Evolutionary conservation across 805 yeast species (phyloP), one percentile per base, ranked within the genome.

Genomic region (Lipomyces sp.): DNA sequence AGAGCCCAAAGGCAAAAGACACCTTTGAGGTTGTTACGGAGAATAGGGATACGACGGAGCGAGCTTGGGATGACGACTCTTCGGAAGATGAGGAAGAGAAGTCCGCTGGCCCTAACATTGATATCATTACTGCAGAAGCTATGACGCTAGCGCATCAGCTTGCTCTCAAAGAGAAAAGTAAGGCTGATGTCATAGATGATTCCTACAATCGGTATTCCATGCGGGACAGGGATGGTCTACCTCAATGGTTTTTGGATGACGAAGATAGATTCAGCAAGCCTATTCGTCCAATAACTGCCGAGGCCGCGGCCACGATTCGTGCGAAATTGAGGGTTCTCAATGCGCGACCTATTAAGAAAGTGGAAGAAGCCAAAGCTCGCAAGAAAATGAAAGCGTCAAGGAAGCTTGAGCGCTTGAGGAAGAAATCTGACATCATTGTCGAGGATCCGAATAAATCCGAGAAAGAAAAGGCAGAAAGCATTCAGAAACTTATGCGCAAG

Each of bases 271-370:
- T 91, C 71, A 83, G 89, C 45, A 88, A 88, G 74, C 58, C 87
- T 50, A 79, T 79, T 60, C 84, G 86, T 67, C 98, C 98, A 6
- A 86, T 93, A 55, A 93, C 98, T 6, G 95, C 95, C 70, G 98
- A 93, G 70, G 95, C 95, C 4, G 84, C 86, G 0, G 69, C 79
- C 52, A 93, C 91, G 0, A 72, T 86, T 51, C 83, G 82, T 63
- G 90, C 83, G 60, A 85, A 84, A 65, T 70, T 80, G 74, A 81
- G 74, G 65, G 84, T 90, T 55, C 72, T 93, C 68, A 93, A 93
- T 69, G 97, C 98, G 10, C 82, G 99, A 68, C 98, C 99, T 10
- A 91, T 93, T 65, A 93, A 93, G 80, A 93, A 93, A 79, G 97
- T 93, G n/a, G 79, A 86, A 61, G 99, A 93, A 71, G 98, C 98